phyloP scores from a whole-genome alignment of 2,329 filamentous ascomycete species.

The Penicillium glabrum region DNA sequence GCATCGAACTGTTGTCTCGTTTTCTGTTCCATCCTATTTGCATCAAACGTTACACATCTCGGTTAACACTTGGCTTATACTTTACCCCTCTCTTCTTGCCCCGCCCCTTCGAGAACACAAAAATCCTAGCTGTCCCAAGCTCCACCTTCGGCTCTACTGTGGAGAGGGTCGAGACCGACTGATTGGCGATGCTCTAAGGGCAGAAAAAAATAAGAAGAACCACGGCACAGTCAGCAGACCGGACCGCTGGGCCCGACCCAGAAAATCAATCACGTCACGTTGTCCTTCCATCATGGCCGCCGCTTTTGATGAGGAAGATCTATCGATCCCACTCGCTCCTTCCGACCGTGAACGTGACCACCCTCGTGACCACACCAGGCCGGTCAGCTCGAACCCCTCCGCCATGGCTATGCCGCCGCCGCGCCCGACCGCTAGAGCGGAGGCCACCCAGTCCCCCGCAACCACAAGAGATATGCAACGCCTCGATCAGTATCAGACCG shows the following conservation, averaged over 20 bases:
- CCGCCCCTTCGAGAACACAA: slow-evolving; percentile 21
- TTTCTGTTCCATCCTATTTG: neutral
- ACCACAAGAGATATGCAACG: slow-evolving; percentile 69
- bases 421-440: slow-evolving; percentile 32
- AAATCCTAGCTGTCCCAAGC: slow-evolving; percentile 17
- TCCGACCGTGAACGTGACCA: slow-evolving; percentile 32
- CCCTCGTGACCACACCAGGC: slow-evolving; percentile 25
- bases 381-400: slow-evolving; percentile 29
- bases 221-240: slow-evolving; percentile 22
- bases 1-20: neutral
- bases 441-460: slow-evolving; percentile 43
- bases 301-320: slow-evolving; percentile 75
- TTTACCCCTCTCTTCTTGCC: slow-evolving; percentile 7
- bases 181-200: slow-evolving; percentile 23
- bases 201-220: slow-evolving; percentile 15
- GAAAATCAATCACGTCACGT: slow-evolving; percentile 40
- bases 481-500: slow-evolving; percentile 86
- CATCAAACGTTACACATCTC: neutral
- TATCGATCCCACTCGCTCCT: slow-evolving; percentile 67
- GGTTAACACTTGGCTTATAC: neutral
- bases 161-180: slow-evolving; percentile 25
- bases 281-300: slow-evolving; percentile 39
- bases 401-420: slow-evolving; percentile 42
- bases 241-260: slow-evolving; percentile 18
- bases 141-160: slow-evolving; percentile 27